Conservation (phyloP, 805 yeast species). For the Schizosaccharomyces lindneri region DNA sequence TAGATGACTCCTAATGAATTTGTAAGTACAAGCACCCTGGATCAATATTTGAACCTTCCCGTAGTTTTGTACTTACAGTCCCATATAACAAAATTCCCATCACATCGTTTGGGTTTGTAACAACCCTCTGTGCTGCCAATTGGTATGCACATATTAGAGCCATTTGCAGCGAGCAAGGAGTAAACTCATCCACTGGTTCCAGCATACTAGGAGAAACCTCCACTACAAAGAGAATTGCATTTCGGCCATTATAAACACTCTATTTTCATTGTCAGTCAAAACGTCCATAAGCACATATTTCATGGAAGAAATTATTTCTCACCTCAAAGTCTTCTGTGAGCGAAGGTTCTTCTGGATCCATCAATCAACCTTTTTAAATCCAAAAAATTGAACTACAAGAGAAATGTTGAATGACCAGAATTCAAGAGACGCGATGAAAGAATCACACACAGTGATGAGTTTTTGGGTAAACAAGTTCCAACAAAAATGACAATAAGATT, state of each 20-base stretch:
- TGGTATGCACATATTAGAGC: constrained; percentile 29
- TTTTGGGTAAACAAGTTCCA: too few relatives aligned
- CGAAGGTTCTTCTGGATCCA: too few relatives aligned
- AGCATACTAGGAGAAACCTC: constrained; percentile 15
- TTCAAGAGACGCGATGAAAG: too few relatives aligned
- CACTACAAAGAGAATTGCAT: constrained; percentile 15
- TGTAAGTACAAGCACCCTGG: constrained; percentile 13
- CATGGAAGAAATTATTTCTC: too few relatives aligned
- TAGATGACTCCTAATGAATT: constrained; percentile 18
- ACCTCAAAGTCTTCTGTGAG: too few relatives aligned
- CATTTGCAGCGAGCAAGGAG: constrained; percentile 6
- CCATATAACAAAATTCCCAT: constrained; percentile 41
- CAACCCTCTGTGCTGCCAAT: constrained; percentile 40
- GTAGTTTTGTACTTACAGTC: constrained; percentile 6
- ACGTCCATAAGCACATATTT: neutral
- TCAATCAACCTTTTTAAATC: too few relatives aligned
- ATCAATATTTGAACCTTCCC: neutral
- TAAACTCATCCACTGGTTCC: constrained; percentile 6
- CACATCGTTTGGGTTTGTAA: constrained; percentile 42
- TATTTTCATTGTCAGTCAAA: neutral
- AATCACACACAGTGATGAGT: too few relatives aligned
- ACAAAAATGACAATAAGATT: too few relatives aligned
- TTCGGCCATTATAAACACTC: constrained; percentile 10
- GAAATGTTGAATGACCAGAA: too few relatives aligned
- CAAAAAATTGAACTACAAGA: too few relatives aligned